A percentile compares a stretch with the other conserved stretches of the same genome.
phyloP scores from a whole-genome alignment of 352 stramenopile genomes.

The Phytopythium chamaehyphon region DNA sequence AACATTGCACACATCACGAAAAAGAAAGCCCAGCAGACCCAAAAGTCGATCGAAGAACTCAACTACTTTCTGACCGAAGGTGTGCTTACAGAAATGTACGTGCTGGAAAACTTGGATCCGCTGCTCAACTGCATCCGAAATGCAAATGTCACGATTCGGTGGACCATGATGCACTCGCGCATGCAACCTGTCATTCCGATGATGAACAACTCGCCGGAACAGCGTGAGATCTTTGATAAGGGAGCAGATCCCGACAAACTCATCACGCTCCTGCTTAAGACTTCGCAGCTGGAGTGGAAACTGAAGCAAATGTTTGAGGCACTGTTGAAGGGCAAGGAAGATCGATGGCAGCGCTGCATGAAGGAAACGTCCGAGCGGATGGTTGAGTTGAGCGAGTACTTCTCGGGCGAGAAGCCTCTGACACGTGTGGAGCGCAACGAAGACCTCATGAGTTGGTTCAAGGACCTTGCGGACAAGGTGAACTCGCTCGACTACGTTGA shows the following conservation, averaged over 20 bases:
- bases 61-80: slow-evolving; percentile 91
- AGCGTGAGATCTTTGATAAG: slow-evolving; percentile 81
- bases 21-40: slow-evolving; percentile 82
- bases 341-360: slow-evolving; percentile 89
- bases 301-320: slow-evolving; percentile 92
- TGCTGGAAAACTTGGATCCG: slow-evolving; percentile 90
- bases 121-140: slow-evolving; percentile 90
- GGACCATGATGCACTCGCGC: slow-evolving; percentile 93
- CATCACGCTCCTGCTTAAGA: slow-evolving; percentile 92
- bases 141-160: slow-evolving; percentile 92
- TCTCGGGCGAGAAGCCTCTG: slow-evolving; percentile 91
- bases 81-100: slow-evolving; percentile 90
- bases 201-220: slow-evolving; percentile 82
- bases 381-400: slow-evolving; percentile 92
- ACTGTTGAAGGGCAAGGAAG: slow-evolving; percentile 88
- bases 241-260: slow-evolving; percentile 80
- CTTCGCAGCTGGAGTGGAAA: slow-evolving; percentile 93
- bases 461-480: slow-evolving; percentile 88
- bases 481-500: slow-evolving; percentile 88
- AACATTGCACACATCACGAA: slow-evolving; percentile 90
- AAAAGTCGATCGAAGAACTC: slow-evolving; percentile 86
- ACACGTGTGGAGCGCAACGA: slow-evolving; percentile 92
- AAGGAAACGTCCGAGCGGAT: slow-evolving; percentile 89
- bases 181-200: slow-evolving; percentile 83
- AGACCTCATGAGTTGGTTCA: slow-evolving; percentile 92